Conservation (phyloP, 2,329 filamentous ascomycete genomes). For the Beauveria brongniartii region DNA sequence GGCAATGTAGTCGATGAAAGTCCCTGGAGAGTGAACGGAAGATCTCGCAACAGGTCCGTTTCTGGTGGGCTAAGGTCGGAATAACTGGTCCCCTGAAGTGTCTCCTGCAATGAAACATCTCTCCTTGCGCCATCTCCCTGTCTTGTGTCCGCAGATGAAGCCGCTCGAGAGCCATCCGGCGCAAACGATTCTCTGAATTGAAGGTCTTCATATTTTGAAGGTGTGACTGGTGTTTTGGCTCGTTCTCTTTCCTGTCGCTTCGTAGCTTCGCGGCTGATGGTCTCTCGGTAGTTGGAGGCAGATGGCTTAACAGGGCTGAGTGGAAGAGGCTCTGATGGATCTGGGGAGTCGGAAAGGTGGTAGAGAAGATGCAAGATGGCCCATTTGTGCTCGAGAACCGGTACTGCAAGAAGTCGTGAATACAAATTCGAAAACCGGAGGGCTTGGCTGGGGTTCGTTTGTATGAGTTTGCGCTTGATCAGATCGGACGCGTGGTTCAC, state of each 20-base stretch:
- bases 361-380: conserved; percentile 88
- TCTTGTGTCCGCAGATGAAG: conserved; percentile 33
- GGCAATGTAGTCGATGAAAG: conserved; percentile 78
- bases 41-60: conserved; percentile 61
- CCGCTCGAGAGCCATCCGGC: conserved; percentile 40
- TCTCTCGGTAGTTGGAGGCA: conserved; percentile 29
- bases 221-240: conserved; percentile 23
- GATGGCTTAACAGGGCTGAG: conserved; percentile 34
- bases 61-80: conserved; percentile 54
- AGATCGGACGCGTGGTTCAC: conserved; percentile 89
- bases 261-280: conserved; percentile 28
- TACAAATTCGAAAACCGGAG: conserved; percentile 86
- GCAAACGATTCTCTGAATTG: conserved; percentile 46
- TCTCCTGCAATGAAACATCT: conserved; percentile 50
- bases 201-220: conserved; percentile 36
- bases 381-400: conserved; percentile 93
- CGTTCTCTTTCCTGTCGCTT: conserved; percentile 31
- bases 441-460: conserved; percentile 69
- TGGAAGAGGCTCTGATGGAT: conserved; percentile 44
- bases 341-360: conserved; percentile 64
- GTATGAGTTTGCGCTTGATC: conserved; percentile 81
- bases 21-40: conserved; percentile 89
- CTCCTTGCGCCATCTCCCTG: conserved; percentile 28
- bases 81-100: conserved; percentile 48
- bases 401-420: conserved; percentile 78